A percentile compares a stretch with the other conserved stretches of the same genome.
phyloP scores from a whole-genome alignment of 768 basidiomycete genomes.

The Polyporus arcularius region DNA sequence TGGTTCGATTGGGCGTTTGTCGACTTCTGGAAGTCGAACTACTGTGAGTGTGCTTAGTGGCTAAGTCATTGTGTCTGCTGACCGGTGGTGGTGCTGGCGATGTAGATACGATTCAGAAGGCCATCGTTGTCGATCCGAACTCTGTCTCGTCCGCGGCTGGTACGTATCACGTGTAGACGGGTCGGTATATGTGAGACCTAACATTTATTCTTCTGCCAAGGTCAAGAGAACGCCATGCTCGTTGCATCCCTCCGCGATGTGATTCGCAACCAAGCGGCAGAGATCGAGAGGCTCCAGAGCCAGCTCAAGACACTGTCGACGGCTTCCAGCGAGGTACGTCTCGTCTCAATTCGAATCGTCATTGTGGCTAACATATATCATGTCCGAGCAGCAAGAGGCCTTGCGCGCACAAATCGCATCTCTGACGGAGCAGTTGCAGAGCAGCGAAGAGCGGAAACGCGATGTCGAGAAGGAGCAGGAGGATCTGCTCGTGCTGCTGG shows the following conservation, averaged over 20 bases:
- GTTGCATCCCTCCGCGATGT: constrained; percentile 83
- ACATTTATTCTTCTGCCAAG: constrained; percentile 29
- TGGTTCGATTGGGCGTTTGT: constrained; percentile 99
- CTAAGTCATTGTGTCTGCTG: too few relatives aligned
- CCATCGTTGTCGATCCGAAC: constrained; percentile 69
- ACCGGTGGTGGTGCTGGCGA: background rate
- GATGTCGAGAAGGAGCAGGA: constrained; percentile 97
- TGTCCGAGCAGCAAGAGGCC: constrained; percentile 39
- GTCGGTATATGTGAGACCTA: too few relatives aligned
- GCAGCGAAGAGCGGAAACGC: constrained; percentile 63
- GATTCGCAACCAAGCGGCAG: constrained; percentile 77
- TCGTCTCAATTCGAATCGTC: background rate
- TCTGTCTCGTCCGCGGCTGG: constrained; percentile 61
- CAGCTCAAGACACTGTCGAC: constrained; percentile 50
- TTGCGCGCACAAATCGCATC: constrained; percentile 48
- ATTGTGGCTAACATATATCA: background rate
- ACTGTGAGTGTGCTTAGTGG: constrained; percentile 63
- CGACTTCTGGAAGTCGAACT: constrained; percentile 98
- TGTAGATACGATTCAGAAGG: constrained; percentile 75
- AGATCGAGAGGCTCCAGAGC: constrained; percentile 69
- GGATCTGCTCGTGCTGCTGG: constrained; percentile 88
- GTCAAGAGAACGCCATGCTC: constrained; percentile 77
- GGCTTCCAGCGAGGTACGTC: constrained; percentile 36
- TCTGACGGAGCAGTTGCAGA: constrained; percentile 49
- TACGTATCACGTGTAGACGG: constrained; percentile 30